phyloP scores from a whole-genome alignment of 495 filamentous ascomycete genomes.

The Schizothecium vesticola region DNA sequence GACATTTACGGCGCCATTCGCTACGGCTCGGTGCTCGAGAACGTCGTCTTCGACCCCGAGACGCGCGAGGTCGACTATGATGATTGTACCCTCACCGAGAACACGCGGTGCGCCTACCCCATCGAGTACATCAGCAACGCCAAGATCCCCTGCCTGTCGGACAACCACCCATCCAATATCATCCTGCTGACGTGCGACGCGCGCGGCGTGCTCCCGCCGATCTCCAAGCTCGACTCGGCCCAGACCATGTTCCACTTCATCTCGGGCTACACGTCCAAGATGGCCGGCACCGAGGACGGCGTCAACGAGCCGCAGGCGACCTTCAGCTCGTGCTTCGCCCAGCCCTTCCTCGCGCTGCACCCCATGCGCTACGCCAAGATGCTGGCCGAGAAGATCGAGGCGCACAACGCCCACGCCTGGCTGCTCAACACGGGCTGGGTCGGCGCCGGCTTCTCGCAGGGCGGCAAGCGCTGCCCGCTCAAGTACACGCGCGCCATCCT shows the following conservation, averaged over 20 bases:
- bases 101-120: slow-evolving; percentile 96
- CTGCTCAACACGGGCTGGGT: slow-evolving; percentile 99
- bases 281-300: slow-evolving; percentile 97
- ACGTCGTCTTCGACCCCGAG: slow-evolving; percentile 91
- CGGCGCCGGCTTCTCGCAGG: slow-evolving; percentile 87
- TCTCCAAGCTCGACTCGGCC: slow-evolving; percentile 91
- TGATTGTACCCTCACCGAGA: slow-evolving; percentile 90
- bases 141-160: slow-evolving; percentile 89
- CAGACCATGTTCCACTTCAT: slow-evolving; percentile 99
- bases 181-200: slow-evolving; percentile 97
- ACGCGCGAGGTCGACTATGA: slow-evolving; percentile 93
- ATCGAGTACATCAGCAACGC: slow-evolving; percentile 99
- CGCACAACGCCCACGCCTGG: slow-evolving; percentile 96
- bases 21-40: slow-evolving; percentile 96
- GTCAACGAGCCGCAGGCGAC: slow-evolving; percentile 95
- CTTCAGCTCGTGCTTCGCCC: slow-evolving; percentile 99
- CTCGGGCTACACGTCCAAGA: slow-evolving; percentile 98
- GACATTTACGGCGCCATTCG: slow-evolving; percentile 96
- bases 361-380: slow-evolving; percentile 98
- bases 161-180: slow-evolving; percentile 92
- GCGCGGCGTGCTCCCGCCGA: slow-evolving; percentile 92
- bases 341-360: slow-evolving; percentile 97
- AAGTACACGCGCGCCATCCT: slow-evolving; percentile 99
- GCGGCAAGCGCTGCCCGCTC: slow-evolving; percentile 96
- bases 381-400: slow-evolving; percentile 94